These are phyloP conservation scores for Rhododendron ovatum DNA, from an alignment of 148 eudicot genomes.

Conservation along the genomic window DNA sequence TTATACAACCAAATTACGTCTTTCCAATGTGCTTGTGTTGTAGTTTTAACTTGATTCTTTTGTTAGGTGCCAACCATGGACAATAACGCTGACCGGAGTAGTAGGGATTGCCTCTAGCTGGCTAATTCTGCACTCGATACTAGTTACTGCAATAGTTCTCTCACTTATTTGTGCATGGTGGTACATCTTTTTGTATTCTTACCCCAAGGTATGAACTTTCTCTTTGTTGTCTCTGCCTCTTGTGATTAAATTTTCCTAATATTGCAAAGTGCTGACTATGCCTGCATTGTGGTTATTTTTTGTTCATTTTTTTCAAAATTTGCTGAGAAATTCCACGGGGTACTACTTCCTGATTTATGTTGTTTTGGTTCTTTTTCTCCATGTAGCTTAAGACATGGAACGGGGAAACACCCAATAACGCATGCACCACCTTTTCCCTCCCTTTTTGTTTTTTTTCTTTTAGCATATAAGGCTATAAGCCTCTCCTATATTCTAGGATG, in stretches of 20 bases:
- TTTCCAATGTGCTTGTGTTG: neutral
- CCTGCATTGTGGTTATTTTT: neutral
- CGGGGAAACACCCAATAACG: neutral
- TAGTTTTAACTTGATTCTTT: neutral
- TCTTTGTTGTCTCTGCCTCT: neutral
- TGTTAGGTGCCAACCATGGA: slow-evolving; percentile 97
- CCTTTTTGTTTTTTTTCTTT: no score
- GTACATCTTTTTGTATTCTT: slow-evolving; percentile 87
- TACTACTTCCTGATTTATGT: neutral
- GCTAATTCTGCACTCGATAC: slow-evolving; percentile 60
- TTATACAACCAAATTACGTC: neutral
- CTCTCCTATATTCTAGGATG: neutral
- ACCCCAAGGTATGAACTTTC: slow-evolving; percentile 67
- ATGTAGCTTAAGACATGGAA: neutral
- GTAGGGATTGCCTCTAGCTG: slow-evolving; percentile 60
- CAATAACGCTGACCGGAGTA: slow-evolving; percentile 69
- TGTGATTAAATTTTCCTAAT: neutral
- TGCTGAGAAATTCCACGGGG: neutral
- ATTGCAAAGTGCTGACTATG: neutral
- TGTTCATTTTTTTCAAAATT: neutral
- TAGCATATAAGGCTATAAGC: neutral
- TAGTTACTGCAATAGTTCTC: slow-evolving; percentile 45
- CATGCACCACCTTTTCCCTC: neutral
- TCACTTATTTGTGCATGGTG: slow-evolving; percentile 71
- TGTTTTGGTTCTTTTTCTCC: neutral